Percentiles rank a stretch among this genome's conserved stretches.
phyloP scores from a whole-genome alignment of 164 flowering plant genomes.

The Vitis labrusca region DNA sequence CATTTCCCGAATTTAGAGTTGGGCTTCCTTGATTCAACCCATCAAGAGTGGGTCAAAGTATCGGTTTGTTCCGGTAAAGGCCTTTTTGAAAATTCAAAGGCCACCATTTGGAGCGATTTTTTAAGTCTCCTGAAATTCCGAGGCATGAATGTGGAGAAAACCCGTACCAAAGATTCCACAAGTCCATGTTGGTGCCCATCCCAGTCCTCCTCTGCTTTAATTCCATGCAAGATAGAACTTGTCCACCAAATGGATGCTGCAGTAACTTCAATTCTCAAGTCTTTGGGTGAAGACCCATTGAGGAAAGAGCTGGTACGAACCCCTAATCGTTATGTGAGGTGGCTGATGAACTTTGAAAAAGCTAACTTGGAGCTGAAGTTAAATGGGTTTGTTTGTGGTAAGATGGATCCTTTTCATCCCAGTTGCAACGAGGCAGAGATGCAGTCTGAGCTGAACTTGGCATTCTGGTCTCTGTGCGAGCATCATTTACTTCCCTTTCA shows the following conservation, averaged over 20 bases:
- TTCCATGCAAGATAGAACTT: constrained; percentile 26
- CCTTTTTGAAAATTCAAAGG: constrained; percentile 56
- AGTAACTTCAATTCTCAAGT: constrained; percentile 56
- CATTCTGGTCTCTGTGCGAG: constrained; percentile 93
- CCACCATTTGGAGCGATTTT: constrained; percentile 75
- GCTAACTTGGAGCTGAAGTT: constrained; percentile 55
- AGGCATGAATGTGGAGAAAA: constrained; percentile 43
- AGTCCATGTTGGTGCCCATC: constrained; percentile 73
- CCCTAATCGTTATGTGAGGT: constrained; percentile 71
- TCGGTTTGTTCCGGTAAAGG: constrained; percentile 73
- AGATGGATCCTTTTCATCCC: constrained; percentile 14
- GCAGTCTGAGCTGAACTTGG: constrained; percentile 59
- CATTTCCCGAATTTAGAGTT: constrained; percentile 57
- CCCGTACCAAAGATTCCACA: constrained; percentile 5
- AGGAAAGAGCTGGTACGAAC: constrained; percentile 79
- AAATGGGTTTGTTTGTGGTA: constrained; percentile 37
- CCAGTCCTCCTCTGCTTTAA: constrained; percentile 21
- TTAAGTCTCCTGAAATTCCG: constrained; percentile 59
- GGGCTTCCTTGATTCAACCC: constrained; percentile 28
- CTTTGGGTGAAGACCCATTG: constrained; percentile 81
- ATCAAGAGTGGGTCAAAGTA: constrained; percentile 48
- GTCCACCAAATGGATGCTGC: constrained; percentile 56
- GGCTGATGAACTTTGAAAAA: constrained; percentile 80
- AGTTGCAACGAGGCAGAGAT: constrained; percentile 27
- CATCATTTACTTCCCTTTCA: constrained; percentile 96